Evolutionary conservation across 768 basidiomycete genomes (phyloP).

Genomic region (Xerocomellus intermedius): DNA sequence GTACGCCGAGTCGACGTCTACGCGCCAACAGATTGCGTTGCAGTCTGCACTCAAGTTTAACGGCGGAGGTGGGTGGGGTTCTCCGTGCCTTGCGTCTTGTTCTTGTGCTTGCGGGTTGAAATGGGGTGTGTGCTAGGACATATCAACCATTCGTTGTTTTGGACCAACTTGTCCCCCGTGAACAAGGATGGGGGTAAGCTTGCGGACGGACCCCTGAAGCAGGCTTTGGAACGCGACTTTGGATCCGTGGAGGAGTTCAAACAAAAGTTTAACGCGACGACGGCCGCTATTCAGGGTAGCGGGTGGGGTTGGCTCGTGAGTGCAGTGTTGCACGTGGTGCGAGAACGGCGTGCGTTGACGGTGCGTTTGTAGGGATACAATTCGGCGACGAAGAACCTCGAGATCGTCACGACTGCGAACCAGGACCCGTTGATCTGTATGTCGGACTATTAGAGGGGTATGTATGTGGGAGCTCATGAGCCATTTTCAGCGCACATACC

Average conservation of each 20-base stretch:
- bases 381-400: slow-evolving; percentile 64
- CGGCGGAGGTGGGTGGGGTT: slow-evolving; percentile 70
- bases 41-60: slow-evolving; percentile 96
- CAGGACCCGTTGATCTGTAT: slow-evolving; percentile 87
- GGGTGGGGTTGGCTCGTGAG: slow-evolving; percentile 98
- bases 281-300: slow-evolving; percentile 92
- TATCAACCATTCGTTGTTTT: slow-evolving; percentile 96
- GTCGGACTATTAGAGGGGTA: slow-evolving; percentile 12
- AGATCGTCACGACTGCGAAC: slow-evolving; percentile 91
- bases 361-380: slow-evolving; percentile 60
- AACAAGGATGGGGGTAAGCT: slow-evolving; percentile 63
- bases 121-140: slow-evolving; percentile 47
- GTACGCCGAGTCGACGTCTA: slow-evolving; percentile 63
- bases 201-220: slow-evolving; percentile 64
- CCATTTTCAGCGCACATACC: slow-evolving; percentile 66
- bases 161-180: slow-evolving; percentile 91
- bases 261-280: slow-evolving; percentile 80
- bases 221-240: slow-evolving; percentile 77
- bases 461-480: slow-evolving; percentile 6
- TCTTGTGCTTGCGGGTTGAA: background rate
- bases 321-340: slow-evolving; percentile 5
- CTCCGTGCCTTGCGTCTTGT: too few relatives aligned
- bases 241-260: slow-evolving; percentile 87
- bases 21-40: slow-evolving; percentile 76
- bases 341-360: background rate